Base-by-base conservation (phyloP, 441 rosid species). In the Eutrema salsugineum region DNA sequence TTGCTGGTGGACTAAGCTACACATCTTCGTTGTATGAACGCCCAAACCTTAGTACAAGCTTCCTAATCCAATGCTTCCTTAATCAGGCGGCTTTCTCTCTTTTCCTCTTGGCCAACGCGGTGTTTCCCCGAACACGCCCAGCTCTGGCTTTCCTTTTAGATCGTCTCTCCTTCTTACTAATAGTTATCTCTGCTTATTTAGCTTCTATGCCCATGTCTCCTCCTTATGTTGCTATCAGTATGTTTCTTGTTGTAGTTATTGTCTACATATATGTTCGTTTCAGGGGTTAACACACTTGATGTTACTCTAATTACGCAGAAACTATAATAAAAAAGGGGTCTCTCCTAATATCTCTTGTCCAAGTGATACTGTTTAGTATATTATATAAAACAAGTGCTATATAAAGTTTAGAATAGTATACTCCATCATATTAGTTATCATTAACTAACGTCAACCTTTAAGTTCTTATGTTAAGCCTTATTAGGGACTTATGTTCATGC, bases 121-220 rank as follows among this genome's bases (percentile, higher is more conserved):
- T 38, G 17, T 38, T 58, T 20, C 32, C 32, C n/a, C 30, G 63
- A 19, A 57, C 16, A 57, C 46, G 5, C 39, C 63, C 63, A 19
- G 10, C 4, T 20, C 44, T 57, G 11, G 46, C 63, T 11, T 36
- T 11, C 28, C 0, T 6, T 36, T 11, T 57, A 38, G 63, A 57
- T 57, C 63, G 63, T 20, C 16, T 57, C 30, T 57, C 63, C 1
- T 11, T 58, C 32, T 6, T 38, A 11, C 12, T 58, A 6, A 6
- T 19, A 11, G 32, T 58, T 24, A 19, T 38, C 3, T 12, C 63
- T 7, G 11, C 17, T 1, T 11, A 19, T 12, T 36, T 58, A 20
- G 46, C 63, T 57, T 57, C 12, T 9, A 54, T 54, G 59, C 59
- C 59, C 59, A 54, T 54, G 59, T 54, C 8, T 20, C 63, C 63